These are phyloP conservation scores for Thraustochytrium striatum DNA, from an alignment of 352 stramenopile species.

Conservation along the genomic window DNA sequence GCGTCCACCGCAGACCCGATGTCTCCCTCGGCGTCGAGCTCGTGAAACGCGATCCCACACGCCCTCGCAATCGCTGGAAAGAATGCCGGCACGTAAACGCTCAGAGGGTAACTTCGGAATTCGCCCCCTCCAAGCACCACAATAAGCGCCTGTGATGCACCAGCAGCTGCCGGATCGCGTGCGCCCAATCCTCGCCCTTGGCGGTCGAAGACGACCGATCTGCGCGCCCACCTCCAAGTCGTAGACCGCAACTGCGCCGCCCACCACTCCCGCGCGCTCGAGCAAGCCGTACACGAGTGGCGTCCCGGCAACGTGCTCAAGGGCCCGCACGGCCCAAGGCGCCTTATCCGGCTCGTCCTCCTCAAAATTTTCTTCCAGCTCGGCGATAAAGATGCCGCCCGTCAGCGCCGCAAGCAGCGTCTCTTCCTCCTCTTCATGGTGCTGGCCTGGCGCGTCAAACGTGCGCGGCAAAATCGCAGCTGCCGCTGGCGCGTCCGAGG, in stretches of 20 bases:
- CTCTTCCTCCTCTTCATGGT: neutral
- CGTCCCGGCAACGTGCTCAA: neutral
- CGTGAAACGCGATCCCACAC: no score
- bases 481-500: constrained; percentile 23
- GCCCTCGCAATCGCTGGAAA: neutral
- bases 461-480: neutral
- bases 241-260: neutral
- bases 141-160: neutral
- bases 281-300: neutral
- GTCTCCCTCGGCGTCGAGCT: no score
- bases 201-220: neutral
- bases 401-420: neutral
- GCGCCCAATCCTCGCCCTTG: neutral
- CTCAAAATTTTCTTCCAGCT: neutral
- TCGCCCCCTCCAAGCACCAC: neutral
- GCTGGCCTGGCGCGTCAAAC: neutral
- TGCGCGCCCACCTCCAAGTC: constrained; percentile 30
- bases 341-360: neutral
- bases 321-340: neutral
- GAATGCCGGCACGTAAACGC: neutral
- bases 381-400: constrained; percentile 9
- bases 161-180: neutral
- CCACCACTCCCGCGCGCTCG: neutral
- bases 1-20: no score
- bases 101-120: neutral